Percentiles rank a stretch among this genome's conserved stretches.
Evolutionary conservation across 2,329 filamentous ascomycete genomes (phyloP).

Genomic region (Hypoxylon sp.): DNA sequence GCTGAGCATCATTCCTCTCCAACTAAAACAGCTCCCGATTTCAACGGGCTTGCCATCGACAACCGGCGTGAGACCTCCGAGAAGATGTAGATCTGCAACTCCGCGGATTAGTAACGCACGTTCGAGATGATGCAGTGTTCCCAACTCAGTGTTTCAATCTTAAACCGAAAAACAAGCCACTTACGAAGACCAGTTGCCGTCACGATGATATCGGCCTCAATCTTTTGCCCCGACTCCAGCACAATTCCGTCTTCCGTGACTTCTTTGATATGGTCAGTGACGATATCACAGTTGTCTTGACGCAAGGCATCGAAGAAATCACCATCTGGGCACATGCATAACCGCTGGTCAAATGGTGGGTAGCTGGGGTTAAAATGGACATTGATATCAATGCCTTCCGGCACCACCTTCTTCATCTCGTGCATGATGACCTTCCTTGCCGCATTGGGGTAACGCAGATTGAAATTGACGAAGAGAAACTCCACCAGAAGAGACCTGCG

Average conservation of each 20-base stretch:
- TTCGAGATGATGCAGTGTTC: background rate
- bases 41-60: conserved; percentile 59
- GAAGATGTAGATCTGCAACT: conserved; percentile 55
- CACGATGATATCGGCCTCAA: conserved; percentile 68
- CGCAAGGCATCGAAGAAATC: conserved; percentile 55
- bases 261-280: conserved; percentile 56
- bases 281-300: conserved; percentile 52
- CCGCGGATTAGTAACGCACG: conserved; percentile 1
- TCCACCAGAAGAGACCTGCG: conserved; percentile 48
- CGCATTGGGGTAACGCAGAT: conserved; percentile 57
- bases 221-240: conserved; percentile 51
- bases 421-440: conserved; percentile 55
- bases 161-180: background rate
- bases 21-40: conserved; percentile 56
- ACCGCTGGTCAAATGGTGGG: conserved; percentile 70
- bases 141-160: background rate
- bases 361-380: conserved; percentile 64
- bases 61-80: conserved; percentile 58
- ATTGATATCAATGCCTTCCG: conserved; percentile 55
- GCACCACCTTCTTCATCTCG: conserved; percentile 57
- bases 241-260: conserved; percentile 54
- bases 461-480: conserved; percentile 54
- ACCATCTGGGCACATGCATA: conserved; percentile 64
- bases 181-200: conserved; percentile 67
- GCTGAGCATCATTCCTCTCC: conserved; percentile 68